phyloP scores from a whole-genome alignment of 1,284 basidiomycete species.

The Puccinia horiana region DNA sequence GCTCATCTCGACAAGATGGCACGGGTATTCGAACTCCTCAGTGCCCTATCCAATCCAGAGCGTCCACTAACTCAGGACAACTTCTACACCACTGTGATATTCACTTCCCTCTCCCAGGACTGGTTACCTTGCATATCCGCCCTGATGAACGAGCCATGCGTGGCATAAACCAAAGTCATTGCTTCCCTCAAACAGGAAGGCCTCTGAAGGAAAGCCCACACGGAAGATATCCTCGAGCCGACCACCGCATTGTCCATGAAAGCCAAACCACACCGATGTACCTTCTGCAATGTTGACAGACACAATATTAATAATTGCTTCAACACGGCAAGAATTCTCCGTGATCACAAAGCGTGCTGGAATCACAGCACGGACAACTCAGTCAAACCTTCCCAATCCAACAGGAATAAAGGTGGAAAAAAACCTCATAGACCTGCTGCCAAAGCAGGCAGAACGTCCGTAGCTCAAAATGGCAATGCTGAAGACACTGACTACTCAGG shows the following conservation, averaged over 20 bases:
- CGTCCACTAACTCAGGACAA: neutral
- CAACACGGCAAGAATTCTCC: too few species aligned
- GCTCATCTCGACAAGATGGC: neutral
- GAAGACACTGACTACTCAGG: neutral
- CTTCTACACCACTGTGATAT: neutral
- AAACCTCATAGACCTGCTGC: neutral
- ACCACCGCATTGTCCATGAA: too few species aligned
- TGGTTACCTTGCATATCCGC: neutral
- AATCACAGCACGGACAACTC: too few species aligned
- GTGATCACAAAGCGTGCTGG: too few species aligned
- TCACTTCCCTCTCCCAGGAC: neutral
- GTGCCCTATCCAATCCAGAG: neutral
- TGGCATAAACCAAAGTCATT: neutral
- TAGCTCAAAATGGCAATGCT: neutral
- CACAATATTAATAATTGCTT: too few species aligned
- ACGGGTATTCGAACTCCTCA: neutral
- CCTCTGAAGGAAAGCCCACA: neutral
- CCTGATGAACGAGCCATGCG: neutral
- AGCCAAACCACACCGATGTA: too few species aligned
- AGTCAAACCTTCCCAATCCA: too few species aligned
- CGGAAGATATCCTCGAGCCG: neutral
- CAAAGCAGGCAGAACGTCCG: slow-evolving; percentile 3
- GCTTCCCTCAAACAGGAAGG: neutral
- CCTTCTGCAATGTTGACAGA: too few species aligned
- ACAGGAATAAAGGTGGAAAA: too few species aligned